A percentile compares a stretch with the other conserved stretches of the same genome.
Conservation (phyloP, 1,139 yeast species). For the Pichia sp. region DNA sequence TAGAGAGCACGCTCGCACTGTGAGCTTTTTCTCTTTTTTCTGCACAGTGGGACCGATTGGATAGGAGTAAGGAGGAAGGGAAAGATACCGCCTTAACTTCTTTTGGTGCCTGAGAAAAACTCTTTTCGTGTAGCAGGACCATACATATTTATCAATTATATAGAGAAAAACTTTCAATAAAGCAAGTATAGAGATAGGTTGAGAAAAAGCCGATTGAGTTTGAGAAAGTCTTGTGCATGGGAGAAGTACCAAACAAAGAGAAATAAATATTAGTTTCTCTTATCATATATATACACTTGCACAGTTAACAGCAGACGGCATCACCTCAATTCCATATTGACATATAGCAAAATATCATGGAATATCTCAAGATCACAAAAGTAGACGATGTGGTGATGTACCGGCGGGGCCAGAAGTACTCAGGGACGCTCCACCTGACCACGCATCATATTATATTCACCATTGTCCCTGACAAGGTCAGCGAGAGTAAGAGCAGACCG, state of each 20-base stretch:
- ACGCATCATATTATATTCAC: constrained; percentile 84
- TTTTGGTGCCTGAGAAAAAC: not conserved
- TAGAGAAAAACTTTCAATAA: not conserved
- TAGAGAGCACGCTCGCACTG: not conserved
- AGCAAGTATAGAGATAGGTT: not conserved
- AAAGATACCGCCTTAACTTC: not conserved
- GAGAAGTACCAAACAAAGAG: not conserved
- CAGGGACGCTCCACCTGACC: constrained; percentile 74
- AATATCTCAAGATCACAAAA: constrained; percentile 52
- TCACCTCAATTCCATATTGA: too few relatives aligned
- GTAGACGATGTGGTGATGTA: constrained; percentile 66
- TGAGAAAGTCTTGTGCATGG: not conserved
- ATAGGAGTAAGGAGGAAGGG: not conserved
- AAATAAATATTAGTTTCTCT: too few relatives aligned
- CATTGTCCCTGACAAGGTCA: constrained; percentile 25
- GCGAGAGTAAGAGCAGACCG: constrained; percentile 26
- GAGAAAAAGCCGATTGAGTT: not conserved
- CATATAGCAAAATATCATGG: constrained; percentile 36
- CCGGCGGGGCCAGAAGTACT: constrained; percentile 62
- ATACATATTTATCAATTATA: not conserved
- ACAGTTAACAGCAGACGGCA: too few relatives aligned
- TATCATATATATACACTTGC: too few relatives aligned
- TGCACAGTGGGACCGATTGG: not conserved
- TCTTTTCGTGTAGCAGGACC: not conserved
- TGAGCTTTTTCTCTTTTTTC: not conserved